Base-by-base conservation (phyloP, 495 filamentous ascomycete genomes). In the Achaetomiella virescens region DNA sequence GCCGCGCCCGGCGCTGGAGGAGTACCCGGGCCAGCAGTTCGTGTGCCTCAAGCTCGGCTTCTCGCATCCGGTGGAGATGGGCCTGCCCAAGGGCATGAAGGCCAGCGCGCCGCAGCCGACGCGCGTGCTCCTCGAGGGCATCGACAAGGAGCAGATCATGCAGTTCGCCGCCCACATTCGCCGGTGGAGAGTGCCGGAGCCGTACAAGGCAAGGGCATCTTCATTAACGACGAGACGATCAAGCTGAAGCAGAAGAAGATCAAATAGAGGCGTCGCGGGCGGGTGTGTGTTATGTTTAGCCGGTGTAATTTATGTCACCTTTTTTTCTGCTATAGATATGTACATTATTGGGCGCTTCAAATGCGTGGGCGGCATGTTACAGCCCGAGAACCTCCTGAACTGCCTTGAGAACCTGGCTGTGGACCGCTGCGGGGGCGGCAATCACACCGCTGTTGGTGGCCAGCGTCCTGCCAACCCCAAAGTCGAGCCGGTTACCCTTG, bases 161-260 rank as follows among this genome's bases (percentile, higher is more conserved):
- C 80, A 87, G 59, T 96, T 97, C 68, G 95, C 93, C 21, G 92
- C 95, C 2, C 78, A 83, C 66, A 92, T 98, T 56, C 75, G 89
- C 54, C 81, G 74, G 65, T 98, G 93, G 93, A 84, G 95, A 70
- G 78, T 76, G 57, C 93, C 93, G 37, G 93, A 98, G 72, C 93
- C 95, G 48, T 98, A 97, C 74, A 98, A 98, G 84, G 93, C 51
- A 97, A 98, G 83, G 93, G 93, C 66, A 97, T 98, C 59, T 98
- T 97, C 63, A 82, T 97, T 55, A 92, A 96, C 69, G 88, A 89
- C 46, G 92, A 98, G 79, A 97, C 90, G 4, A 96, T 98, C 78
- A 91, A 85, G 80, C 70, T 98, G 69, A 98, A 98, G 83, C 83
- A 88, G 56, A 97, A 95, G 86, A 98, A 97, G 85, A 95, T 97